phyloP scores from a whole-genome alignment of 2,329 filamentous ascomycete species.

The Rhexocercosporidium sp. region DNA sequence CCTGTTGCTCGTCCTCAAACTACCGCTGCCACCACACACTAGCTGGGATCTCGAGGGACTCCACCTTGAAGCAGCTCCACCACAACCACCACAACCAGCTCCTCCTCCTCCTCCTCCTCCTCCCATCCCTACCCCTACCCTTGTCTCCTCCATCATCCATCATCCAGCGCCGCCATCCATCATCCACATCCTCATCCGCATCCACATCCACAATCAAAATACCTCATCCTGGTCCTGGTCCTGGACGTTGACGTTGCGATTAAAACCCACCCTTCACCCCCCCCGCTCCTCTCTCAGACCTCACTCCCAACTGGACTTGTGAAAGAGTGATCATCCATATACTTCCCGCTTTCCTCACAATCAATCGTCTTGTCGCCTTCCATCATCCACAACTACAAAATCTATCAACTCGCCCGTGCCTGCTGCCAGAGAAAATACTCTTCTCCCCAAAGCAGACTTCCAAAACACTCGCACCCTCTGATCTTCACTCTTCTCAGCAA shows the following conservation, averaged over 20 bases:
- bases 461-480: constrained; percentile 25
- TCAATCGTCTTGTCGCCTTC: constrained; percentile 17
- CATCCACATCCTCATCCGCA: background rate
- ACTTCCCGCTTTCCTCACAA: constrained; percentile 31
- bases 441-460: constrained; percentile 16
- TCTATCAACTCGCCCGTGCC: background rate
- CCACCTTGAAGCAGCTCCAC: background rate
- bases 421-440: constrained; percentile 10
- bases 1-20: background rate
- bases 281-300: constrained; percentile 17
- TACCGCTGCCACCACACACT: background rate
- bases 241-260: constrained; percentile 9
- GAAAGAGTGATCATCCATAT: constrained; percentile 33
- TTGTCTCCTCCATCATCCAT: background rate
- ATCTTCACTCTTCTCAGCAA: constrained; percentile 27
- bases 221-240: constrained; percentile 3
- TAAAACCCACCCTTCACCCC: constrained; percentile 16
- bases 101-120: too few relatives aligned
- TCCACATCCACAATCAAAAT: constrained; percentile 3
- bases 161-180: background rate
- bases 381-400: constrained; percentile 18
- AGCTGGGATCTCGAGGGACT: background rate
- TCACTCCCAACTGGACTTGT: constrained; percentile 19
- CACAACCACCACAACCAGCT: background rate
- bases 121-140: background rate